Conservation (phyloP, 495 filamentous ascomycete species). For the Tuber umbilicatum region DNA sequence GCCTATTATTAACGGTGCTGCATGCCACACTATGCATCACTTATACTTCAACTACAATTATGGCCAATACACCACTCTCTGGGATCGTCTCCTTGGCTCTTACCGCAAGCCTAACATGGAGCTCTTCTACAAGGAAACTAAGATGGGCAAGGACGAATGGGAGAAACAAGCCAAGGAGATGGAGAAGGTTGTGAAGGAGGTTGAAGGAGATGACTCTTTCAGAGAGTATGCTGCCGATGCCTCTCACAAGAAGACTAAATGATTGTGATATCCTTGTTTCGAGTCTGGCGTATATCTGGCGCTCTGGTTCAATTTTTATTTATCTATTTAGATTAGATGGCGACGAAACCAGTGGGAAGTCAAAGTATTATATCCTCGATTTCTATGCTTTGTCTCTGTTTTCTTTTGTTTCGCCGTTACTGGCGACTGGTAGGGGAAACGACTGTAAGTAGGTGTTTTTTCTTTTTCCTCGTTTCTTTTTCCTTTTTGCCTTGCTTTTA, state of each 20-base stretch:
- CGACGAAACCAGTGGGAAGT: not conserved
- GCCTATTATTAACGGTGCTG: slow-evolving; percentile 85
- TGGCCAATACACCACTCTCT: slow-evolving; percentile 91
- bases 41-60: slow-evolving; percentile 99
- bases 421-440: not conserved
- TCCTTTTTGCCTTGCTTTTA: not conserved
- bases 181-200: slow-evolving; percentile 73
- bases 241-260: slow-evolving; percentile 33
- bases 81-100: slow-evolving; percentile 84
- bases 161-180: slow-evolving; percentile 73
- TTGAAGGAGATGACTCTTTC: slow-evolving; percentile 69
- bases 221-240: slow-evolving; percentile 35
- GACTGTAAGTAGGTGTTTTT: not conserved
- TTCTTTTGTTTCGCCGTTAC: not conserved
- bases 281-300: not conserved
- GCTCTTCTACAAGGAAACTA: slow-evolving; percentile 78
- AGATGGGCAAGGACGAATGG: slow-evolving; percentile 80
- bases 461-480: not conserved
- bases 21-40: slow-evolving; percentile 95
- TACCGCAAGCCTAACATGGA: slow-evolving; percentile 84
- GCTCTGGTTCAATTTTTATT: slow-evolving; percentile 10
- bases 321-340: not conserved
- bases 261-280: not conserved
- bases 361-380: not conserved
- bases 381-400: not conserved